Evolutionary conservation across 306 rosid species (phyloP).

Genomic region (Malus orientalis): DNA sequence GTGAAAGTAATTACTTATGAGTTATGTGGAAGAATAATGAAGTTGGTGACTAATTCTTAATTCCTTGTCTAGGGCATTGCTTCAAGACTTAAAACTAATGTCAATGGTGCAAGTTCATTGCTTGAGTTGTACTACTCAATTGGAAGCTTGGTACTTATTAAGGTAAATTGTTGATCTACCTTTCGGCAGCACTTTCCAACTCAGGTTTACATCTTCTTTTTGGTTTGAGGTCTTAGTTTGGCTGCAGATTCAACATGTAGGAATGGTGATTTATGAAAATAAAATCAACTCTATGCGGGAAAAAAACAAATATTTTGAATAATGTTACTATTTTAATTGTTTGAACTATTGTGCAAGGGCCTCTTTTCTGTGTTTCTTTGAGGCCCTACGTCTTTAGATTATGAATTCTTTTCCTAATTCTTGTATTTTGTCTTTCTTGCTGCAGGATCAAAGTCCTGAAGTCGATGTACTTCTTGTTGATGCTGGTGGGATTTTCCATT

Average conservation of each 20-base stretch:
- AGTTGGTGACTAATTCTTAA: constrained; percentile 16
- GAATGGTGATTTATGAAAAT: too few relatives aligned
- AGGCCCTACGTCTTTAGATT: not conserved
- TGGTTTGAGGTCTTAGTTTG: not conserved
- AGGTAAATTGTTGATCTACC: constrained; percentile 37
- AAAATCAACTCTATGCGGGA: not conserved
- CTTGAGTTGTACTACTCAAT: constrained; percentile 66
- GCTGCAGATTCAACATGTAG: not conserved
- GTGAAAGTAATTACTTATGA: constrained; percentile 10
- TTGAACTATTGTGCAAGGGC: not conserved
- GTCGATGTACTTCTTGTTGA: constrained; percentile 62
- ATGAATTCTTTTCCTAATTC: not conserved
- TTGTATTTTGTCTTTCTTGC: not conserved
- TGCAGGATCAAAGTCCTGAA: constrained; percentile 64
- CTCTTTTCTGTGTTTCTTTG: not conserved
- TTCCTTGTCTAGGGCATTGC: constrained; percentile 48
- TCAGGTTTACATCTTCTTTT: not conserved
- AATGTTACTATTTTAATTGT: not conserved
- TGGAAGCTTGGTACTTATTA: constrained; percentile 65
- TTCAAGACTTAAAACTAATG: constrained; percentile 45
- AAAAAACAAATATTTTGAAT: not conserved
- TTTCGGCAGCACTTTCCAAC: not conserved
- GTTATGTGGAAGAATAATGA: not conserved
- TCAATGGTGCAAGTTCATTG: constrained; percentile 60
- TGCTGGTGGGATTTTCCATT: constrained; percentile 61